These are phyloP conservation scores for Cicer yamashitae DNA, from an alignment of 306 rosid species.

Conservation along the genomic window DNA sequence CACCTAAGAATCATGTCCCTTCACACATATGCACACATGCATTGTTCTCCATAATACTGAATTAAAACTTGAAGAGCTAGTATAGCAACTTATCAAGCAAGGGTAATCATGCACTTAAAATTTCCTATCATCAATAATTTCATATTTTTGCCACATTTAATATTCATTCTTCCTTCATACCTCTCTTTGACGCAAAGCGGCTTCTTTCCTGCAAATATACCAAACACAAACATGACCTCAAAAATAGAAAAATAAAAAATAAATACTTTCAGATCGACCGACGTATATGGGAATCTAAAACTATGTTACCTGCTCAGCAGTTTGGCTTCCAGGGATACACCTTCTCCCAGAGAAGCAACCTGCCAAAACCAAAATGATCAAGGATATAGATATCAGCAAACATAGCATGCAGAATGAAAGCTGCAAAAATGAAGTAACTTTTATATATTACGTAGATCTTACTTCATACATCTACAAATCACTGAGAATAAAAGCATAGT, in stretches of 20 bases:
- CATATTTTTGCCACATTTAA: constrained; percentile 42
- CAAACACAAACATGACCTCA: constrained; percentile 43
- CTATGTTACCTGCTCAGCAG: constrained; percentile 76
- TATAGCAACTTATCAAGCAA: constrained; percentile 36
- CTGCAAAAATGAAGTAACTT: constrained; percentile 3
- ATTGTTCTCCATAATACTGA: constrained; percentile 10
- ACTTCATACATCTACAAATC: constrained; percentile 4
- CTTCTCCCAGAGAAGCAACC: constrained; percentile 98
- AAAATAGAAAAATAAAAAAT: background rate
- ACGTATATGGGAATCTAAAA: constrained; percentile 31
- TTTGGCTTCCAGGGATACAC: constrained; percentile 95
- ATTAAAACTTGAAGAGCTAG: constrained; percentile 29
- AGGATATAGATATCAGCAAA: constrained; percentile 35
- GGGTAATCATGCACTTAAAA: constrained; percentile 37
- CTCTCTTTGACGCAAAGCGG: constrained; percentile 94
- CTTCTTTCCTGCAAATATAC: constrained; percentile 88
- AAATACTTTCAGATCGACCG: constrained; percentile 15
- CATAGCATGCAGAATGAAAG: constrained; percentile 1
- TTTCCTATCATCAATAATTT: constrained; percentile 36
- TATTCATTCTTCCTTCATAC: constrained; percentile 52
- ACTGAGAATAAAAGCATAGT: background rate
- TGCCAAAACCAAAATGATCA: constrained; percentile 51
- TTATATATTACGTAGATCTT: constrained; percentile 1
- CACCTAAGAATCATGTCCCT: background rate
- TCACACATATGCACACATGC: constrained; percentile 27